Evolutionary conservation across 2,329 filamentous ascomycete species (phyloP), one percentile per base, ranked within the genome.

Genomic region (Plenodomus tracheiphilus): DNA sequence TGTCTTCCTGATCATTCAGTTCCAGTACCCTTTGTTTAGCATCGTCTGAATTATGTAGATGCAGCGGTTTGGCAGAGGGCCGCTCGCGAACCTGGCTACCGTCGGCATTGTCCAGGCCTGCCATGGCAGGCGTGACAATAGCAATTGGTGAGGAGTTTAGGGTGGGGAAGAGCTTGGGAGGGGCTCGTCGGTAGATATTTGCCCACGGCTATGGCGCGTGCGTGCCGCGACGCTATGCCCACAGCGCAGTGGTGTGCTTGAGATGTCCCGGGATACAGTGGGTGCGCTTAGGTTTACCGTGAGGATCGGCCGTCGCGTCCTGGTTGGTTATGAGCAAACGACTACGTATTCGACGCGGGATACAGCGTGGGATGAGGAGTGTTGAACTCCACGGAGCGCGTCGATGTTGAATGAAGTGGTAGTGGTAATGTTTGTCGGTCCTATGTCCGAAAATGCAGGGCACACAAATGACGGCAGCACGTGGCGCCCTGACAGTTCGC

Each of bases 1-100:
- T 74, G 44, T 77, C 74, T 61, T 80, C 77, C 50, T 74, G 62
- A 51, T 79, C 75, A 53, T 81, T 81, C 56, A 81, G 64, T 56
- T 78, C 73, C 47, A 77, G 65, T 25, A 80, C 78, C 46, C 75
- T 73, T 50, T 76, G 70, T 58, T 76, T 75, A 49, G 78, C 78
- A 55, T 66, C 61, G 40, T 66, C 64, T 45, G 65, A 47, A 43
- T 59, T 66, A 50, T 59, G 51, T 44, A 67, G 52, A 47, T 61
- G 66, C 19, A 65, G 41, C 42, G 65, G 66, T 52, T 61, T 68
- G 39, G 62, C 56, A 21, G 65, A 61, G 13, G 61, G 61, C 21
- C 66, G 62, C 53, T 68, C 66, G 41, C 67, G 58, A 19, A 66
- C 48, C 49, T 59, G 61, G 64, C 64, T 65, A 58, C 54, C 53